Evolutionary conservation across 2,329 filamentous ascomycete genomes (phyloP), one percentile per base, ranked within the genome.

Genomic region (Sordariomycetes sp.): DNA sequence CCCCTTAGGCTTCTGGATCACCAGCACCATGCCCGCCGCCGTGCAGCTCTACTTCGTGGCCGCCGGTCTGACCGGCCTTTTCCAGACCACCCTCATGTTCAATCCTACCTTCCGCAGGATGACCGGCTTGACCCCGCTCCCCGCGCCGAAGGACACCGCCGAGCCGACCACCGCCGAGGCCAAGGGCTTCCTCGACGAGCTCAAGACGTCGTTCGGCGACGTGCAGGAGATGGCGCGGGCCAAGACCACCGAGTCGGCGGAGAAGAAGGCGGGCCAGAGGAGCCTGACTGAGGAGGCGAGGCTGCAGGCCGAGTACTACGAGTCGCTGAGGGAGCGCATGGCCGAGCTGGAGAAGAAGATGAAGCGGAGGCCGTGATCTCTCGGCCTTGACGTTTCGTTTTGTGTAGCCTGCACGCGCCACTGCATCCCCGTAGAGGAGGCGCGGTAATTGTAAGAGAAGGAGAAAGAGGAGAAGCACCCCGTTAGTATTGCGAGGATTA

Each of bases 21-120:
- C 77, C 7, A 70, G 70, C 52, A 79, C 74, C 70, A 68, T 80
- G 59, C 76, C 76, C 20, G 72, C 76, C 46, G 75, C 69, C 57
- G 67, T 80, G 55, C 78, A 80, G 62, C 73, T 75, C 67, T 79
- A 79, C 74, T 72, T 78, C 62, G 65, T 77, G 60, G 64, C 70
- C 61, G 64, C 72, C 34, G 67, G 73, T 25, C 67, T 68, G 28
- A 60, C 67, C 22, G 61, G 67, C 46, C 50, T 67, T 50, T 64
- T 70, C 54, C 64, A 76, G 64, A 71, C 73, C 43, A 62, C 68
- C 43, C 58, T 70, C 46, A 64, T 75, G 32, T 67, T 77, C 53
- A 73, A 70, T 66, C 71, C 71, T 50, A 34, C 64, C 14, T 61
- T 79, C 61, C 76, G 77, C 59, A 68, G 68, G 40, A 61, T 65